Evolutionary conservation across 768 basidiomycete genomes (phyloP), one percentile per base, ranked within the genome.

Genomic region (Naganishia randhawae): DNA sequence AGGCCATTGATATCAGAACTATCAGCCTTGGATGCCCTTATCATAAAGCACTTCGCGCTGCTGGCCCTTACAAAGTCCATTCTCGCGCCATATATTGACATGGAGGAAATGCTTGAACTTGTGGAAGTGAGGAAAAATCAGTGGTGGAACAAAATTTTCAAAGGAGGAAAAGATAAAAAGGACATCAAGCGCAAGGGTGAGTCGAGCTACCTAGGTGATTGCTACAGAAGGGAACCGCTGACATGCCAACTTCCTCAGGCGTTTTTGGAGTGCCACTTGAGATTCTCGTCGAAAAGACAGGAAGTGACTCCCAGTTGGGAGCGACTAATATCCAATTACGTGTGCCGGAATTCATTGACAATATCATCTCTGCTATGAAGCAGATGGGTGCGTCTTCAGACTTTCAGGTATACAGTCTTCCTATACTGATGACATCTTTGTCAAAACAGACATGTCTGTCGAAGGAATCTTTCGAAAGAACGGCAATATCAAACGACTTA

Each of bases 381-480:
- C 94, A 97, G 79, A 98, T 98, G 96, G 95, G 95, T 96, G 66
- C 71, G 89, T 81, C 19, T 50, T n/a, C 13, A 16, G 16, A 5
- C 16, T 9, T 39, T 33, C 19, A 16, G 39, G 2, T 52, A 14
- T n/a, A n/a, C n/a, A n/a, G n/a, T 48, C 14, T 11, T 13, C 19
- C 50, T 53, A 39, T 33, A 37, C 63, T 48, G 35, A 67, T 50
- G 22, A 19, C 48, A 37, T 32, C 32, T 61, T 32, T 50, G 54
- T 31, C 14, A 14, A 11, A 37, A 54, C 72, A 98, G 96, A 99
- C 82, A 93, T 99, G 91, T 98, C 96, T 10, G 85, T 99, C 45
- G 96, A 98, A 81, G 96, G 96, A 67, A 95, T 99, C 72, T 99
- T 99, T 85, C 86, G 96, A 65, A 93, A 94, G 82, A 96, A 94